Percentiles rank a stretch among this genome's conserved stretches.
phyloP scores from a whole-genome alignment of 2,329 filamentous ascomycete species.

The Dothistroma septosporum region DNA sequence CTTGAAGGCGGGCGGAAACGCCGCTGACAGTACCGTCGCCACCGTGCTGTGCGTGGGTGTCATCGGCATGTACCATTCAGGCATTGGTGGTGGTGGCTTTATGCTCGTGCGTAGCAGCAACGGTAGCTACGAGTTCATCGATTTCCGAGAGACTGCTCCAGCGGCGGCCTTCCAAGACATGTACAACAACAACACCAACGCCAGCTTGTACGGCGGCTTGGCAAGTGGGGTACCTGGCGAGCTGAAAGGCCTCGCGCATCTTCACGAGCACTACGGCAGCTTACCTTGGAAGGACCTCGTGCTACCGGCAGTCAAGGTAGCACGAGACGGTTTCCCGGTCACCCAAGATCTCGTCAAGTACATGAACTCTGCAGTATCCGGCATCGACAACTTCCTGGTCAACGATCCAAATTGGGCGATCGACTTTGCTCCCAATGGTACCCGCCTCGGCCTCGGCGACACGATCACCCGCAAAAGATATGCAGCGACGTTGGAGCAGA shows the following conservation, averaged over 20 bases:
- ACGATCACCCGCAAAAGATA: constrained; percentile 77
- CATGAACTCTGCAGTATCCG: constrained; percentile 55
- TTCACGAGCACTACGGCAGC: constrained; percentile 67
- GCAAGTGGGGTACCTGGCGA: constrained; percentile 66
- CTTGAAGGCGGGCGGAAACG: constrained; percentile 49
- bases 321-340: constrained; percentile 69
- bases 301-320: constrained; percentile 68
- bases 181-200: constrained; percentile 67
- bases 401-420: constrained; percentile 75
- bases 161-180: constrained; percentile 78
- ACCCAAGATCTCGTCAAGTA: constrained; percentile 70
- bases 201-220: constrained; percentile 53
- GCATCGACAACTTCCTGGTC: constrained; percentile 62
- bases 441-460: constrained; percentile 66
- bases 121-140: constrained; percentile 78
- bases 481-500: constrained; percentile 71
- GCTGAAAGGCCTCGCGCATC: constrained; percentile 70
- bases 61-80: constrained; percentile 50
- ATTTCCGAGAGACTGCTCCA: constrained; percentile 86
- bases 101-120: constrained; percentile 45
- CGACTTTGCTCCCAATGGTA: constrained; percentile 84
- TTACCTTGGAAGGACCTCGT: constrained; percentile 59
- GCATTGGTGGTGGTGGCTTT: constrained; percentile 88
- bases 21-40: constrained; percentile 48
- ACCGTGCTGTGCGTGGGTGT: constrained; percentile 48